A percentile compares a stretch with the other conserved stretches of the same genome.
Conservation (phyloP, 768 basidiomycete species). For the Russula sp. region DNA sequence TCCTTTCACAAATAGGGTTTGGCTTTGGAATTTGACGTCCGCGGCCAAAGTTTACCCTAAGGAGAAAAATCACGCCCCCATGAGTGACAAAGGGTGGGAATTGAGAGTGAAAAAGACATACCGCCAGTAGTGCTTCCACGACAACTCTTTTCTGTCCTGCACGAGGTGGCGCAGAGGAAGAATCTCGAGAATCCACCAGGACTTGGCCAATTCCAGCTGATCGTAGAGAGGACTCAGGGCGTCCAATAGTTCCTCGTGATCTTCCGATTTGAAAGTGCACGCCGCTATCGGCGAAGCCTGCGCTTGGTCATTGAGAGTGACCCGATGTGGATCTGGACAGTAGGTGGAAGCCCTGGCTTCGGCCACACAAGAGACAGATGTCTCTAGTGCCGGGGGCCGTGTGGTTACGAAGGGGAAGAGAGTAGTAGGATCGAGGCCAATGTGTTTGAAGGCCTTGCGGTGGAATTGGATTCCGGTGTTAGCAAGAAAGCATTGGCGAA, state of each 20-base stretch:
- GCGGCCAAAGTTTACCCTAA: slow-evolving; percentile 14
- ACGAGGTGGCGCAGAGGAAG: slow-evolving; percentile 32
- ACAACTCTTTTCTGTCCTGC: not conserved
- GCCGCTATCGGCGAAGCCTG: slow-evolving; percentile 28
- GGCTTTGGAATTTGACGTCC: slow-evolving; percentile 6
- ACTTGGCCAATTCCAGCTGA: slow-evolving; percentile 46
- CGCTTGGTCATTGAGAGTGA: slow-evolving; percentile 26
- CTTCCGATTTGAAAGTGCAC: slow-evolving; percentile 43
- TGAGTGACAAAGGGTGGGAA: not conserved
- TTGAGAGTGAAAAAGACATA: not conserved
- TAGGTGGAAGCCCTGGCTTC: not conserved
- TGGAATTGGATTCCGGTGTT: slow-evolving; percentile 43
- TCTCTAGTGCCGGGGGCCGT: slow-evolving; percentile 28
- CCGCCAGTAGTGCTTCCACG: slow-evolving; percentile 1
- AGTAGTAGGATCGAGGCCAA: slow-evolving; percentile 36
- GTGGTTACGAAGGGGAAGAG: slow-evolving; percentile 34
- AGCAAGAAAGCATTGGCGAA: slow-evolving; percentile 51
- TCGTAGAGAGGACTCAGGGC: slow-evolving; percentile 53
- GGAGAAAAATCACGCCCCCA: not conserved
- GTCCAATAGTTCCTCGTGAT: slow-evolving; percentile 62
- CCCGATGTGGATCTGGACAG: slow-evolving; percentile 9
- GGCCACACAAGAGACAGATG: not conserved
- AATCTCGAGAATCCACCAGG: slow-evolving; percentile 69
- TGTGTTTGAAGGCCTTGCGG: slow-evolving; percentile 34
- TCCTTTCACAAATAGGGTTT: not conserved